Base-by-base conservation (phyloP, 345 rosid genomes). In the Hibiscus trionum region DNA sequence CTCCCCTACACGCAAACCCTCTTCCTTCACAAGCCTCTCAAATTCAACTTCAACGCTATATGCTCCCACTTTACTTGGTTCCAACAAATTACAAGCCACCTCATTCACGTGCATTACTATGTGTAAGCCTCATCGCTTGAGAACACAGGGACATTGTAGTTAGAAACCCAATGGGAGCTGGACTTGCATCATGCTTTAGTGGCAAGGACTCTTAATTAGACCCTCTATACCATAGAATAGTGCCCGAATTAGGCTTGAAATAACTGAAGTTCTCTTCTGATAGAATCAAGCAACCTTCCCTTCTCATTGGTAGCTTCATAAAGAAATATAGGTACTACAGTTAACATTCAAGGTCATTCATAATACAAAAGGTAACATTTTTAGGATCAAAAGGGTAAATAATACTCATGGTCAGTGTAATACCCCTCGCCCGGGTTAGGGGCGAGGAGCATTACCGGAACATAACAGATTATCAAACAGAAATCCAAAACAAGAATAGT, bases 121-220 rank as follows among this genome's bases (percentile, higher is more conserved):
- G 93, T 64, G 82, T 81, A 57, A 94, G 90, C 39, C 93, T 96
- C 98, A 94, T 91, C 66, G 96, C 93, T 82, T 94, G 97, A 83
- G 76, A 82, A 79, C 63, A 91, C 81, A 7, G 97, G 98, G 76
- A 88, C 80, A 46, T 94, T 94, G 79, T 86, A 91, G 87, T 90
- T 94, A 72, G 85, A 93, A 26, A 91, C 95, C 96, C 96, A 94
- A 57, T 42, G 75, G 21, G 86, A 46, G 66, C 62, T 14, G 98
- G 93, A 68, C 93, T 95, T 53, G 83, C 81, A 42, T 88, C 93
- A 75, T 95, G 97, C 76, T 79, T 80, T 72, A 86, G 58, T 15
- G 89, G 79, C 58, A 86, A 78, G 33, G 74, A 67, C 71, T 82
- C 86, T 8, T 82, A 72, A 70, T 75, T 85, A 59, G 80, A 77